Percentiles rank a stretch among this genome's conserved stretches.
phyloP scores from a whole-genome alignment of 352 stramenopile genomes.

The Phytopythium mirpurense region DNA sequence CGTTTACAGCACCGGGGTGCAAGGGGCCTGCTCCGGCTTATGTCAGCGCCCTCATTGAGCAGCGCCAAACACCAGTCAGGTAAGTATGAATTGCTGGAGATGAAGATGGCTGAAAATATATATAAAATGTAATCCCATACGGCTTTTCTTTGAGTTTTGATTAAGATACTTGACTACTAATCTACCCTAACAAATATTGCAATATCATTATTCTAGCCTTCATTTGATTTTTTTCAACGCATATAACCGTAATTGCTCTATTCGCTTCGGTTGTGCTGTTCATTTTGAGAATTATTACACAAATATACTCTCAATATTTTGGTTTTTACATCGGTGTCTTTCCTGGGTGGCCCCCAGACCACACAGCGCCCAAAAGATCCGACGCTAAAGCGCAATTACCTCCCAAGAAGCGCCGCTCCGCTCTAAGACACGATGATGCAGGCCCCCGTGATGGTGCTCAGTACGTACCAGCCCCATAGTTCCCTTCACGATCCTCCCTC shows the following conservation, averaged over 20 bases:
- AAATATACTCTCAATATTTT: background rate
- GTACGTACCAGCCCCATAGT: constrained; percentile 44
- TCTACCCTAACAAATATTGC: no score
- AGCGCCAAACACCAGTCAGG: constrained; percentile 80
- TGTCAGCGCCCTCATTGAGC: constrained; percentile 82
- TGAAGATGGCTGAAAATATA: background rate
- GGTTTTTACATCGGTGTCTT: background rate
- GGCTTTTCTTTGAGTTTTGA: no score
- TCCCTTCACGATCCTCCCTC: background rate
- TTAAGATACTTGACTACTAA: no score
- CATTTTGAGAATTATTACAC: no score
- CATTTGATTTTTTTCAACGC: no score
- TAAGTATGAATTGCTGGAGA: constrained; percentile 56
- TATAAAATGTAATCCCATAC: background rate
- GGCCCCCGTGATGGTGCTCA: constrained; percentile 94
- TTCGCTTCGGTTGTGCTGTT: no score
- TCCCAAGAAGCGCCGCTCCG: background rate
- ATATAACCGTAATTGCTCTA: no score
- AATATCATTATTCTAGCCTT: no score
- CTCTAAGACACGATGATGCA: constrained; percentile 62
- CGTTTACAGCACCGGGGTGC: constrained; percentile 85
- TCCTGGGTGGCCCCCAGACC: constrained; percentile 3
- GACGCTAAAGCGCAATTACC: background rate
- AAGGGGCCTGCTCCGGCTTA: constrained; percentile 85
- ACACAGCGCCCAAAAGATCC: constrained; percentile 1